Conservation (phyloP, 306 rosid genomes). For the Cucumis cinereus region DNA sequence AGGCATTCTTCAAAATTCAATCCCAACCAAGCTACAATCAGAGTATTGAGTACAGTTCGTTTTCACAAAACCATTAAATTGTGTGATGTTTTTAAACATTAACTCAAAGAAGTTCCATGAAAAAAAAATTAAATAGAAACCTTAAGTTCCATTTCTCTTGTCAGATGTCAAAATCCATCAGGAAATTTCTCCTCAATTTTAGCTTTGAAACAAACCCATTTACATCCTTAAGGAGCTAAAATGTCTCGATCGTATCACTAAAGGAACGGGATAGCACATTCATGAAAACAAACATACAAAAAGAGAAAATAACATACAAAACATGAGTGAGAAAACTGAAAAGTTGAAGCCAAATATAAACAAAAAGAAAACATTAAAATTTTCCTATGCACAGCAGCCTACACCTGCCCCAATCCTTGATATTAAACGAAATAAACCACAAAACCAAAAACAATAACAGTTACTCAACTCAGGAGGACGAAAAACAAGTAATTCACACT, state of each 20-base stretch:
- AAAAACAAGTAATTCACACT: neutral
- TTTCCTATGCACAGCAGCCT: neutral
- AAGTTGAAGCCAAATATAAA: neutral
- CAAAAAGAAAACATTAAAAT: neutral
- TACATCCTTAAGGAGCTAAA: neutral
- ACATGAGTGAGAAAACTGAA: neutral
- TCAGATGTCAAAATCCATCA: neutral
- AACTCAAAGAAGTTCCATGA: neutral
- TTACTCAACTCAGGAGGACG: neutral
- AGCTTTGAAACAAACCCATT: neutral
- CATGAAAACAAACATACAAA: too few relatives aligned
- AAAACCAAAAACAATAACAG: neutral
- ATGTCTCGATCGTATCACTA: neutral
- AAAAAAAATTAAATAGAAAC: neutral
- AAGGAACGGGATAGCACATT: neutral
- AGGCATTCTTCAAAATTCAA: neutral
- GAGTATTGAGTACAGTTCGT: neutral
- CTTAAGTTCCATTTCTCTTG: neutral
- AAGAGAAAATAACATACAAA: neutral
- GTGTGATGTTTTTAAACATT: neutral
- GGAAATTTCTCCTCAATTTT: neutral
- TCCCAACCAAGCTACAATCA: neutral
- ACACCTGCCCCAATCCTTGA: neutral
- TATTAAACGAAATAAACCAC: neutral
- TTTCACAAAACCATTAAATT: neutral